Percentiles rank a stretch among this genome's conserved stretches.
phyloP scores from a whole-genome alignment of 805 yeast species.

The Peterozyma toletana region DNA sequence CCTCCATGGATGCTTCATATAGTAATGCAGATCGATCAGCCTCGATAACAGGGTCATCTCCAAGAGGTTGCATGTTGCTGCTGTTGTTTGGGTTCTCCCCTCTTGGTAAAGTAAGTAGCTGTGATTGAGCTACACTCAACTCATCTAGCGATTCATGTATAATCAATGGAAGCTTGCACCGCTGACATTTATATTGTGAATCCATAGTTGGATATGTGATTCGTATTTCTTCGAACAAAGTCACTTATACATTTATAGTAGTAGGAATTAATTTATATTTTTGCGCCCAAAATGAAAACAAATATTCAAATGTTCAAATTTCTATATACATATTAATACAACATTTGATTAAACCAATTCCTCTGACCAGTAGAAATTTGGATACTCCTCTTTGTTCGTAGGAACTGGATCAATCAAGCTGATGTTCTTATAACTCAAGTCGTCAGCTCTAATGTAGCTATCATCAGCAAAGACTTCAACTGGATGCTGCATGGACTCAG shows the following conservation, averaged over 20 bases:
- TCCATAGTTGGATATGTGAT: neutral
- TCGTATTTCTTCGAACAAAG: too few relatives aligned
- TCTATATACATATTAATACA: too few relatives aligned
- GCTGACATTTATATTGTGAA: conserved; percentile 39
- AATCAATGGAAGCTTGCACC: conserved; percentile 51
- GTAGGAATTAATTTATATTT: too few relatives aligned
- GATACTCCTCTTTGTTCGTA: conserved; percentile 14
- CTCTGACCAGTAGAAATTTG: conserved; percentile 17
- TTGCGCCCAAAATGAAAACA: too few relatives aligned
- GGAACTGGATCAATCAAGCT: conserved; percentile 4
- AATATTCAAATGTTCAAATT: too few relatives aligned
- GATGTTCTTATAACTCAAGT: neutral
- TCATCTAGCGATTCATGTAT: conserved; percentile 49
- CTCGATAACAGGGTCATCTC: conserved; percentile 19
- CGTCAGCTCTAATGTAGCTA: conserved; percentile 8
- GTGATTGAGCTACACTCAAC: conserved; percentile 47
- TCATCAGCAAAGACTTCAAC: conserved; percentile 11
- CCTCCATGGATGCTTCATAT: conserved; percentile 1
- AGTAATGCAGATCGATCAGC: conserved; percentile 11
- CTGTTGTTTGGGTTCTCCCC: conserved; percentile 12
- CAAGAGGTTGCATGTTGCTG: conserved; percentile 6
- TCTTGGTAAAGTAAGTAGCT: conserved; percentile 37
- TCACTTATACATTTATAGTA: too few relatives aligned
- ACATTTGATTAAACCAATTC: neutral
- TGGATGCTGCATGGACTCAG: conserved; percentile 5